These are phyloP conservation scores for Clonostachys rhizophaga DNA, from an alignment of 2,329 filamentous ascomycete species.

Conservation along the genomic window DNA sequence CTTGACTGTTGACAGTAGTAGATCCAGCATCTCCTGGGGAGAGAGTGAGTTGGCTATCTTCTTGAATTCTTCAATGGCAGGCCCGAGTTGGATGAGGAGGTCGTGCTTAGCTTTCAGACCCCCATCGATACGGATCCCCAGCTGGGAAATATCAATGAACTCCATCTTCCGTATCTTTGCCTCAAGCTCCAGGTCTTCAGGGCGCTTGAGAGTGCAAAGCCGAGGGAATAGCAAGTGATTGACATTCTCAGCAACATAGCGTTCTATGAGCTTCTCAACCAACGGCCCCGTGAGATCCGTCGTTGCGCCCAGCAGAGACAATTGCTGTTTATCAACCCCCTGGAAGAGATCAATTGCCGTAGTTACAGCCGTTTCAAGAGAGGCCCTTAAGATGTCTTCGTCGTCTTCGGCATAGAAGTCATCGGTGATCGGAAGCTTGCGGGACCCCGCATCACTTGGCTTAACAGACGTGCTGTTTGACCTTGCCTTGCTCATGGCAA, in stretches of 20 bases:
- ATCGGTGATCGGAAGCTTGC: conserved; percentile 46
- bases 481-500: conserved; percentile 49
- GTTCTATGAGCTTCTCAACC: conserved; percentile 91
- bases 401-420: conserved; percentile 80
- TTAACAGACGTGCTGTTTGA: conserved; percentile 40
- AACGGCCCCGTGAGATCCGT: conserved; percentile 90
- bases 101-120: conserved; percentile 76
- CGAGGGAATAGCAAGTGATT: conserved; percentile 86
- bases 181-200: conserved; percentile 84
- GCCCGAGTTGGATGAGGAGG: conserved; percentile 69
- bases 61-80: conserved; percentile 83
- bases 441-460: conserved; percentile 19
- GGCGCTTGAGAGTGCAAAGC: conserved; percentile 70
- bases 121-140: conserved; percentile 82
- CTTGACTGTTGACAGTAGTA: conserved; percentile 77
- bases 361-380: conserved; percentile 87
- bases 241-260: conserved; percentile 89
- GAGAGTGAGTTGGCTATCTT: conserved; percentile 74
- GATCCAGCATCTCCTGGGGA: conserved; percentile 85
- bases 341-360: conserved; percentile 95
- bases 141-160: conserved; percentile 88
- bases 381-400: conserved; percentile 83
- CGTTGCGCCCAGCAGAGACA: conserved; percentile 85
- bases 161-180: conserved; percentile 90
- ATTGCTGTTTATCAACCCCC: conserved; percentile 88